Percentiles rank a stretch among this genome's conserved stretches.
Conservation (phyloP, 768 basidiomycete species). For the Hemileccinum impolitum region DNA sequence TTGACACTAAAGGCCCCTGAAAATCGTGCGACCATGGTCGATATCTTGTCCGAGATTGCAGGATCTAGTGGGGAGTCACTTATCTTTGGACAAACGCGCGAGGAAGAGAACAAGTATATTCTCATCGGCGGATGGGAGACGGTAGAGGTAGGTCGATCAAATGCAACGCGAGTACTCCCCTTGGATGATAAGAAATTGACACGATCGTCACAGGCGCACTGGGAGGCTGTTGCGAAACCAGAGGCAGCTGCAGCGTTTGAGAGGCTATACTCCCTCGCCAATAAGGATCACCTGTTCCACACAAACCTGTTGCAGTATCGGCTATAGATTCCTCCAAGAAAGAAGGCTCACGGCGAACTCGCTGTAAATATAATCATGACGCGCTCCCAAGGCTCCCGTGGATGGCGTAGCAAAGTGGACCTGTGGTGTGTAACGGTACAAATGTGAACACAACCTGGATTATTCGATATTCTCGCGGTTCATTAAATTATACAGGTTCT, state of each 20-base stretch:
- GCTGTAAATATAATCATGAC: too few relatives aligned
- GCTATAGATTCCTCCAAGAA: neutral
- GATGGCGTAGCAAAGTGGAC: too few relatives aligned
- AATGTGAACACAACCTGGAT: too few relatives aligned
- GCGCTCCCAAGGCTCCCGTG: too few relatives aligned
- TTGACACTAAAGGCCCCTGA: slow-evolving; percentile 20
- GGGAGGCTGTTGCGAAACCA: slow-evolving; percentile 4
- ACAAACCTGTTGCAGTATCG: slow-evolving; percentile 8
- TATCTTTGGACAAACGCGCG: slow-evolving; percentile 19
- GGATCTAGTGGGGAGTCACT: slow-evolving; percentile 6
- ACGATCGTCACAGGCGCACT: slow-evolving; percentile 13
- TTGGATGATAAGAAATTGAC: neutral
- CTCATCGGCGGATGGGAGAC: slow-evolving; percentile 21
- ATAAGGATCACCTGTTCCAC: slow-evolving; percentile 16
- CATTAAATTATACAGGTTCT: too few relatives aligned
- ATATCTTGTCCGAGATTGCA: slow-evolving; percentile 10
- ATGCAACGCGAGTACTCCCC: neutral
- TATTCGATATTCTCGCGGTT: too few relatives aligned
- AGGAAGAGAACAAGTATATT: slow-evolving; percentile 21
- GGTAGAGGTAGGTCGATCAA: slow-evolving; percentile 19
- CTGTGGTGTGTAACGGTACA: too few relatives aligned
- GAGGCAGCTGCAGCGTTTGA: slow-evolving; percentile 4
- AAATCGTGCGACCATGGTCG: slow-evolving; percentile 16
- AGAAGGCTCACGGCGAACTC: neutral
- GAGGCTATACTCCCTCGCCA: slow-evolving; percentile 10